Conservation (phyloP, 345 rosid species). For the Euclidium syriacum region DNA sequence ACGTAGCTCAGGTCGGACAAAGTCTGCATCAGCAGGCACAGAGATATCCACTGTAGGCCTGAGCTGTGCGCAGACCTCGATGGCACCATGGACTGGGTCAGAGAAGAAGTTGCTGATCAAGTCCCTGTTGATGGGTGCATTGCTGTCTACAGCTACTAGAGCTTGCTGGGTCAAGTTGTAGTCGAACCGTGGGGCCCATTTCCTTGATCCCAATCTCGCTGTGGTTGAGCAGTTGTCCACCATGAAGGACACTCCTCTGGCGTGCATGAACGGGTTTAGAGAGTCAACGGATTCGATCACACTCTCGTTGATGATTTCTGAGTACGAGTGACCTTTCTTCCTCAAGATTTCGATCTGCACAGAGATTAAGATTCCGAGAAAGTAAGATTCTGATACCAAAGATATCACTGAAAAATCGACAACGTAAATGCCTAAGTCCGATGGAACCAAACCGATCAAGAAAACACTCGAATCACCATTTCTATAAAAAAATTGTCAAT, state of each 20-base stretch:
- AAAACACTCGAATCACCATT: not conserved
- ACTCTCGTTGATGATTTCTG: slow-evolving; percentile 92
- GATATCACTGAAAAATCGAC: not conserved
- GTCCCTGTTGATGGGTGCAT: slow-evolving; percentile 57
- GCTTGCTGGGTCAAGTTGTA: slow-evolving; percentile 83
- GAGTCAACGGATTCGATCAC: slow-evolving; percentile 93
- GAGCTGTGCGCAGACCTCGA: slow-evolving; percentile 73
- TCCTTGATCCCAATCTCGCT: slow-evolving; percentile 87
- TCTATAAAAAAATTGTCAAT: not conserved
- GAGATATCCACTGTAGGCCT: slow-evolving; percentile 91
- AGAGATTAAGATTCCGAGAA: not conserved
- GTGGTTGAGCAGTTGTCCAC: slow-evolving; percentile 95
- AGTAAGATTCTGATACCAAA: not conserved
- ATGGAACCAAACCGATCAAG: not conserved
- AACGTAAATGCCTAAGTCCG: not conserved
- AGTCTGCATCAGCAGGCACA: slow-evolving; percentile 78
- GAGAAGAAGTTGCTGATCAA: slow-evolving; percentile 83
- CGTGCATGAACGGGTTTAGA: slow-evolving; percentile 92
- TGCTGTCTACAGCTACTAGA: slow-evolving; percentile 60
- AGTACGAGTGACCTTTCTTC: slow-evolving; percentile 93
- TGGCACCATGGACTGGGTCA: slow-evolving; percentile 84
- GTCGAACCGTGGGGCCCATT: slow-evolving; percentile 93
- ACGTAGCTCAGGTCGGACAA: slow-evolving; percentile 89
- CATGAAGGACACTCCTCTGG: slow-evolving; percentile 95
- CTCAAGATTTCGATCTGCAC: slow-evolving; percentile 82